A percentile compares a stretch with the other conserved stretches of the same genome.
Conservation (phyloP, 257 asterid genomes). For the Lithospermum erythrorhizon region DNA sequence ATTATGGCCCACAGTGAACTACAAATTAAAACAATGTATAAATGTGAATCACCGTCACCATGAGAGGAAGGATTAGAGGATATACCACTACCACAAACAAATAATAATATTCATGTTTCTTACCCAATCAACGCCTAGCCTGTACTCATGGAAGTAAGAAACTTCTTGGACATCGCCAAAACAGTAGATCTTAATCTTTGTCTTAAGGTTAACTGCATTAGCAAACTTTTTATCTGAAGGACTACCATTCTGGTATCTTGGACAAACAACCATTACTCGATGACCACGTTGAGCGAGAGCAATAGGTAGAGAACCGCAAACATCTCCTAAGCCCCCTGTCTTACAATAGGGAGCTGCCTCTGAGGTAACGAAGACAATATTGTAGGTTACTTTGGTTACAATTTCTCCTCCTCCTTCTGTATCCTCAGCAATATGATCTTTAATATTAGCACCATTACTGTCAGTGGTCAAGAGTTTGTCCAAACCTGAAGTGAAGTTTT, state of each 20-base stretch:
- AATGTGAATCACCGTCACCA: neutral
- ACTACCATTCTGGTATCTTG: conserved; percentile 60
- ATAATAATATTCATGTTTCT: conserved; percentile 5
- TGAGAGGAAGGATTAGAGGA: neutral
- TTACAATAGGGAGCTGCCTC: conserved; percentile 98
- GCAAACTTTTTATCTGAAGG: conserved; percentile 43
- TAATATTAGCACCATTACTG: conserved; percentile 19
- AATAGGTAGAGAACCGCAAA: conserved; percentile 91
- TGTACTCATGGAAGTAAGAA: conserved; percentile 71
- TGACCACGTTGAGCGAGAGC: conserved; percentile 82
- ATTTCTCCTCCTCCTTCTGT: conserved; percentile 19
- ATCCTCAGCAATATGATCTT: conserved; percentile 22
- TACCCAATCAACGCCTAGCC: conserved; percentile 99
- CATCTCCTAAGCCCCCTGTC: conserved; percentile 98
- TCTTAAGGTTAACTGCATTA: conserved; percentile 45
- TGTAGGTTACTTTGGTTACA: conserved; percentile 27
- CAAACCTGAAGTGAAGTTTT: conserved; percentile 26
- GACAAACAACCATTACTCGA: conserved; percentile 94
- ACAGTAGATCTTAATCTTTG: conserved; percentile 43
- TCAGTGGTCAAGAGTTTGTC: conserved; percentile 26
- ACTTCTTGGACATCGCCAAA: conserved; percentile 73
- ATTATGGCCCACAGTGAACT: neutral
- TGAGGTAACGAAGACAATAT: conserved; percentile 60
- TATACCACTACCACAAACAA: neutral
- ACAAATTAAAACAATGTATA: neutral